Percentiles rank a stretch among this genome's conserved stretches.
These are phyloP conservation scores for Adiantum capillusveneris DNA, from an alignment of 75 land plant genomes.

Conservation along the genomic window DNA sequence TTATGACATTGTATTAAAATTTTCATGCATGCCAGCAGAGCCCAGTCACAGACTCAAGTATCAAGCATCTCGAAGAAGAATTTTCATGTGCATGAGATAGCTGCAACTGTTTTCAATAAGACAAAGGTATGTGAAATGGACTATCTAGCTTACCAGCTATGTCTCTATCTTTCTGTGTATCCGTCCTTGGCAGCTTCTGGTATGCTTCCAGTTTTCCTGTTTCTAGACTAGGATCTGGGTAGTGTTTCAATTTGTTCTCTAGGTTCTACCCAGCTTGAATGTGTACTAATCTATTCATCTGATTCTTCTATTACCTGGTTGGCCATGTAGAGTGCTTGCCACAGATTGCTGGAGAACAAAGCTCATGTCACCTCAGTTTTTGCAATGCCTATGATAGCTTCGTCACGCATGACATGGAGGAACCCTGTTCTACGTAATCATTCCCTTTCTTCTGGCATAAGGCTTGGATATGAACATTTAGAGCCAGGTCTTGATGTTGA, in stretches of 20 bases:
- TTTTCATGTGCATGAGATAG: neutral
- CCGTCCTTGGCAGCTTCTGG: too few species aligned
- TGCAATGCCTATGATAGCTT: constrained; percentile 91
- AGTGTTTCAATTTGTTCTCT: too few species aligned
- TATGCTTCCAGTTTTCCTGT: too few species aligned
- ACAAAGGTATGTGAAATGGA: too few species aligned
- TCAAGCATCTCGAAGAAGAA: neutral
- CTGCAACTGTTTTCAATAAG: too few species aligned
- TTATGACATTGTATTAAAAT: neutral
- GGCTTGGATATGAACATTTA: neutral
- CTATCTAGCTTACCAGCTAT: too few species aligned
- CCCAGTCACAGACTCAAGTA: neutral
- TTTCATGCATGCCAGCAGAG: constrained; percentile 3
- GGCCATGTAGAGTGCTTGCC: too few species aligned
- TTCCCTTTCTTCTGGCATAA: neutral
- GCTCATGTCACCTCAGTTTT: constrained; percentile 84
- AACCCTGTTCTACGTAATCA: neutral
- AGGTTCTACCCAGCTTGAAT: too few species aligned
- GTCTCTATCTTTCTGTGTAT: too few species aligned
- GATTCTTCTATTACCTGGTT: too few species aligned
- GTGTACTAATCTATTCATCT: too few species aligned
- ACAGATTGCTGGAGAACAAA: constrained; percentile 67
- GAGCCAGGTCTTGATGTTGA: neutral
- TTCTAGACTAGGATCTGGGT: too few species aligned
- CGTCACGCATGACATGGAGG: constrained; percentile 68